Percentiles rank a stretch among this genome's conserved stretches.
These are phyloP conservation scores for Didymella lethalis DNA, from an alignment of 2,329 filamentous ascomycete genomes.

Conservation along the genomic window DNA sequence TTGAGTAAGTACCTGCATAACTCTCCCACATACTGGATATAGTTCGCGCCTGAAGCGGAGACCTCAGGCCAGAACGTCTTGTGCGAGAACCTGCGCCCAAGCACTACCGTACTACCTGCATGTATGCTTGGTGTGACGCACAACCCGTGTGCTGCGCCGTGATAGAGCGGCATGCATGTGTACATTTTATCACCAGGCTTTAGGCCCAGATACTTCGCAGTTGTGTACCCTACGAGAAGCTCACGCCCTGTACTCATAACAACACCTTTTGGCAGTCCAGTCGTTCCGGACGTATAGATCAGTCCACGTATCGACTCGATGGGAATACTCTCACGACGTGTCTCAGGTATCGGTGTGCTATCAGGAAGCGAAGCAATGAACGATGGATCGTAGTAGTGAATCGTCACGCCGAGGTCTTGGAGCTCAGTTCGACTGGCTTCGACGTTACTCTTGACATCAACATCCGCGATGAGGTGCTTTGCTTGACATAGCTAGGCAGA, in stretches of 20 bases:
- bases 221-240: constrained; percentile 34
- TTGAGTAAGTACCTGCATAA: constrained; percentile 49
- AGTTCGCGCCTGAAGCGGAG: constrained; percentile 37
- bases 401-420: constrained; percentile 32
- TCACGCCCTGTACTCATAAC: constrained; percentile 40
- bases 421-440: constrained; percentile 38
- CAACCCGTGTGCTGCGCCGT: constrained; percentile 45
- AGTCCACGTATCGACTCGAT: constrained; percentile 41
- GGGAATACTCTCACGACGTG: constrained; percentile 32
- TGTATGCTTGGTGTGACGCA: constrained; percentile 42
- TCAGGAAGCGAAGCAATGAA: constrained; percentile 37
- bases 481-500: constrained; percentile 57
- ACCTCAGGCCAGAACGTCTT: constrained; percentile 52
- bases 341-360: constrained; percentile 34
- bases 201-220: constrained; percentile 38
- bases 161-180: constrained; percentile 52
- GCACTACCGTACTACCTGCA: constrained; percentile 43
- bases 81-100: constrained; percentile 46
- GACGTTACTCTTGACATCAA: constrained; percentile 59
- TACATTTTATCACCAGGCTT: constrained; percentile 44
- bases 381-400: constrained; percentile 42
- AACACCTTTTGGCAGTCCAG: constrained; percentile 47
- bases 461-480: constrained; percentile 56
- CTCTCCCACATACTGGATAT: constrained; percentile 51
- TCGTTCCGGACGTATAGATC: constrained; percentile 50